Conservation (phyloP, 306 rosid genomes). For the Castanea mollissima region DNA sequence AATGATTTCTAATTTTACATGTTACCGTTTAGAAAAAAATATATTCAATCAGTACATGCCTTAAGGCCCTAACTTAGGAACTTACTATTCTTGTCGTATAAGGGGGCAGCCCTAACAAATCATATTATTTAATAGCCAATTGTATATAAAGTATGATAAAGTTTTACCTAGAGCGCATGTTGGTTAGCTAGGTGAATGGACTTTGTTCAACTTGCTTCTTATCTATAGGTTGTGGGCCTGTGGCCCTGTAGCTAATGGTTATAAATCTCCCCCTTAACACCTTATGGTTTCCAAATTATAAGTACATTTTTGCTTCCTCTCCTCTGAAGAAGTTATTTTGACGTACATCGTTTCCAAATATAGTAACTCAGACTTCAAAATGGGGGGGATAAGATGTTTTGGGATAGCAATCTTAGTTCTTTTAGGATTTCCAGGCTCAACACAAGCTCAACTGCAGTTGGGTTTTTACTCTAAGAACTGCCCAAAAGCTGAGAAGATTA, state of each 20-base stretch:
- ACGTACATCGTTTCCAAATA: not conserved
- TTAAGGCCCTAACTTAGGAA: not conserved
- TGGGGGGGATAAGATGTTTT: slow-evolving; percentile 34
- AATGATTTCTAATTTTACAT: not conserved
- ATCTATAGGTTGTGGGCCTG: not conserved
- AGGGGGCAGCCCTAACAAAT: not conserved
- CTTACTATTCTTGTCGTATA: slow-evolving; percentile 6
- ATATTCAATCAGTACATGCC: not conserved
- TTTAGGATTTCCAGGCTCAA: slow-evolving; percentile 38
- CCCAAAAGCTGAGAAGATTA: slow-evolving; percentile 66
- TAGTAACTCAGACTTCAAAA: slow-evolving; percentile 22
- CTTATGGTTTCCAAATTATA: slow-evolving; percentile 7
- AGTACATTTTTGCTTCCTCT: slow-evolving; percentile 10
- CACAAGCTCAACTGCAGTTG: slow-evolving; percentile 50
- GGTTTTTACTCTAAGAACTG: slow-evolving; percentile 60
- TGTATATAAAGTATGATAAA: slow-evolving; percentile 10
- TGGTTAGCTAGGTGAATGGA: slow-evolving; percentile 40
- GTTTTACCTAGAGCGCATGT: slow-evolving; percentile 31
- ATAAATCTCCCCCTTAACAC: slow-evolving; percentile 25
- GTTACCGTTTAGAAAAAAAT: not conserved
- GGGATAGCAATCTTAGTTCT: slow-evolving; percentile 37
- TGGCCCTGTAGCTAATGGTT: not conserved
- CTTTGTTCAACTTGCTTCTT: slow-evolving; percentile 17
- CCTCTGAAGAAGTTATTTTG: slow-evolving; percentile 10
- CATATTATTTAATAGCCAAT: too few relatives aligned